These are phyloP conservation scores for Pharnaceum exiguum DNA, from an alignment of 148 eudicot genomes.

Conservation along the genomic window DNA sequence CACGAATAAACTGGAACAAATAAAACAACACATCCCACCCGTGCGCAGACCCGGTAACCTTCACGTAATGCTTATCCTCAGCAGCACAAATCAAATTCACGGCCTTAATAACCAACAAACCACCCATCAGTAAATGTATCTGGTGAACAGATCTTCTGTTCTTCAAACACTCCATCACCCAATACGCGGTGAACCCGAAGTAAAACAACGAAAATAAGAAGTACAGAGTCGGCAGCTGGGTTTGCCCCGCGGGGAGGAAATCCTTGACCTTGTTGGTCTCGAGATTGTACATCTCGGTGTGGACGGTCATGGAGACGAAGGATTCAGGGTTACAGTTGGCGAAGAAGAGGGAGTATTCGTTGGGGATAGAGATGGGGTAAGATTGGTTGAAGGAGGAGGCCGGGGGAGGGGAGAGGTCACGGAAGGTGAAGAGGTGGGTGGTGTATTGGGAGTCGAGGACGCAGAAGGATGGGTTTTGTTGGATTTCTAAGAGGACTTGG, in stretches of 20 bases:
- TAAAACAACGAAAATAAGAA: conserved; percentile 45
- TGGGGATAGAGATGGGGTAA: conserved; percentile 43
- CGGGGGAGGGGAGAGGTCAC: conserved; percentile 72
- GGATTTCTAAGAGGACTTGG: conserved; percentile 74
- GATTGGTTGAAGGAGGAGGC: conserved; percentile 41
- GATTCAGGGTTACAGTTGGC: conserved; percentile 68
- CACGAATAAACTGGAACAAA: conserved; percentile 76
- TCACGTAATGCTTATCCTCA: conserved; percentile 91
- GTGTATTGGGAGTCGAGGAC: conserved; percentile 67
- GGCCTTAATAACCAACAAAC: conserved; percentile 70
- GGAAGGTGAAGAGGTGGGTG: conserved; percentile 54
- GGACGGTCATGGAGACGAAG: conserved; percentile 63
- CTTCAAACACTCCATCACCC: conserved; percentile 34
- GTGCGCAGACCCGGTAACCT: conserved; percentile 86
- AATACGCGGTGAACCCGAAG: conserved; percentile 47
- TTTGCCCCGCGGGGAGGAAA: conserved; percentile 64
- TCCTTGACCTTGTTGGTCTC: conserved; percentile 55
- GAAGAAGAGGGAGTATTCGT: conserved; percentile 75
- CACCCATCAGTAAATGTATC: conserved; percentile 69
- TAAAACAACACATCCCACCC: conserved; percentile 96
- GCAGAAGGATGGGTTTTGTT: conserved; percentile 55
- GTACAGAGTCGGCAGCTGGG: conserved; percentile 60
- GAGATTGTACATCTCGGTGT: conserved; percentile 62
- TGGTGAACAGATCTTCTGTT: conserved; percentile 57
- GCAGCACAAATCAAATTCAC: conserved; percentile 83